phyloP scores from a whole-genome alignment of 2,329 filamentous ascomycete genomes.

The Penicillium concentricum region DNA sequence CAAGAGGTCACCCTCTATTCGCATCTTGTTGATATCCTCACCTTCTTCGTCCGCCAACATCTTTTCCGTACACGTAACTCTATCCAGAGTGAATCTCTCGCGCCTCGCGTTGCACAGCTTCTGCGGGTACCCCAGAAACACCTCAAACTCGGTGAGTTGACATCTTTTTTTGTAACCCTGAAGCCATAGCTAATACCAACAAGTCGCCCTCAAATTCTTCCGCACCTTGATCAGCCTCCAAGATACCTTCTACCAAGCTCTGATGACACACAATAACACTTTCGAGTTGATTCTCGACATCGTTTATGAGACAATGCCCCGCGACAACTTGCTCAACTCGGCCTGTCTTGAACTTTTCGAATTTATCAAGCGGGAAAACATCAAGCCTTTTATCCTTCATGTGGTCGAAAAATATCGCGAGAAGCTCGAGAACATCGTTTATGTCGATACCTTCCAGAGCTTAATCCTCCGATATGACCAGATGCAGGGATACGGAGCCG shows the following conservation, averaged over 20 bases:
- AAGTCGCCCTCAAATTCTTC: slow-evolving; percentile 90
- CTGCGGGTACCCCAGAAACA: slow-evolving; percentile 85
- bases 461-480: slow-evolving; percentile 78
- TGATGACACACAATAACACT: slow-evolving; percentile 76
- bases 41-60: slow-evolving; percentile 91
- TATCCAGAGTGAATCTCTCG: slow-evolving; percentile 75
- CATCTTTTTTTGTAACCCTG: not conserved
- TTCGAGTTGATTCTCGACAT: slow-evolving; percentile 84
- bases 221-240: slow-evolving; percentile 79
- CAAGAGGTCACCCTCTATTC: slow-evolving; percentile 87
- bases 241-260: slow-evolving; percentile 86
- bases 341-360: slow-evolving; percentile 94
- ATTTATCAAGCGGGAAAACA: slow-evolving; percentile 76
- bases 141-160: slow-evolving; percentile 73
- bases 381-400: slow-evolving; percentile 79
- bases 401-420: slow-evolving; percentile 82
- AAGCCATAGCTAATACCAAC: not conserved
- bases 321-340: slow-evolving; percentile 90
- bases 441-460: slow-evolving; percentile 79
- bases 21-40: slow-evolving; percentile 88
- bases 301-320: slow-evolving; percentile 78
- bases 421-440: slow-evolving; percentile 70
- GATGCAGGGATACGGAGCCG: slow-evolving; percentile 65
- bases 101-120: slow-evolving; percentile 76
- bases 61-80: slow-evolving; percentile 84